Evolutionary conservation across 805 yeast species (phyloP), one percentile per base, ranked within the genome.

Genomic region (Saccharomycopsis capsularis): DNA sequence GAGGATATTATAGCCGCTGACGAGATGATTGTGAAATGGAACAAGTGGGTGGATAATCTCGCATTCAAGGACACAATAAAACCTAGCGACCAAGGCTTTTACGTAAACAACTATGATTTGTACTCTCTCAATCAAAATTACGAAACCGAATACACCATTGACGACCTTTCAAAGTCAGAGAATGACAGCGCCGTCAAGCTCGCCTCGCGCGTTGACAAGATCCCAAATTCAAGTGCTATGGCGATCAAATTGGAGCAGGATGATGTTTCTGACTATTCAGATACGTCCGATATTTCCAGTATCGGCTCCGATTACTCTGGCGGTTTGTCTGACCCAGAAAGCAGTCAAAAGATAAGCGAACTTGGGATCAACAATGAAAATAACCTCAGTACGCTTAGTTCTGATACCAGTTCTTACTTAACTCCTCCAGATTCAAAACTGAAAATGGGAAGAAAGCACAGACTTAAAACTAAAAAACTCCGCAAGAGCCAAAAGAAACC

Each of bases 21-120:
- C 34, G 50, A 48, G 23, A 34, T 49, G 7, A 43, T 41, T 13
- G 21, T 19, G n/a, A 50, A 43, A 32, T 52, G 50, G 48, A 50
- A 25, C 13, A 21, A 29, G 7, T 52, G 55, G 55, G 36, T 41
- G 7, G 25, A 37, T 7, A 22, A 32, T 13, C 29, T 52, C 11
- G 38, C 29, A 4, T 46, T 18, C 24, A 49, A 35, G 11, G 48
- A 46, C 4, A 44, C 54, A 2, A 19, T 38, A 6, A 35, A 42
- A 5, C 55, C 55, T 13, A 37, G 50, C 24, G 55, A 52, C 6
- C 55, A 52, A 38, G 53, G 53, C 15, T 52, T 50, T 30, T 52
- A 52, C 22, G 24, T 16, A 18, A 15, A 35, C 2, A 22, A 24
- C 21, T 29, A 42, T 15, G 24, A 30, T 7, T 6, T 5, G 7